Percentiles rank a stretch among this genome's conserved stretches.
Evolutionary conservation across 2,329 filamentous ascomycete genomes (phyloP).

Genomic region (Atkinsonella hypoxylon): DNA sequence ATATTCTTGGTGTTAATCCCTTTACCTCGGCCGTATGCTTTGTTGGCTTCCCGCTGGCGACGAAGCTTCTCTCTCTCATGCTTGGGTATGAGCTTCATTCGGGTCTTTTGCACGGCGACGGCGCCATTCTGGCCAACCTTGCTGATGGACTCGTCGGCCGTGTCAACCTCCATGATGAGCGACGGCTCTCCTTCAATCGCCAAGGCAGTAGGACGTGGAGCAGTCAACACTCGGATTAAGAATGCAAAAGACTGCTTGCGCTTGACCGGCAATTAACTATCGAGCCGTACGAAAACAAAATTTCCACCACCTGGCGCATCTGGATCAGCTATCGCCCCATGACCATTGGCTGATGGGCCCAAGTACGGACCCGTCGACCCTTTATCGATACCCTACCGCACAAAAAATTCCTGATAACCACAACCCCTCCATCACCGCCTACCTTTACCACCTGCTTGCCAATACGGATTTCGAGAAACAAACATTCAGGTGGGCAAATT

Average conservation of each 20-base stretch:
- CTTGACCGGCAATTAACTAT: too few species aligned
- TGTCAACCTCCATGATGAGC: conserved; percentile 26
- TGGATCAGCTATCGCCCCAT: conserved; percentile 14
- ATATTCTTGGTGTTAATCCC: conserved; percentile 60
- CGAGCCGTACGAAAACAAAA: conserved; percentile 16
- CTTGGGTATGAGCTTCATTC: conserved; percentile 40
- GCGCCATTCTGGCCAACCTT: conserved; percentile 40
- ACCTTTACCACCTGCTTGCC: conserved; percentile 3
- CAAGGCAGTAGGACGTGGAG: neutral
- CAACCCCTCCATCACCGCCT: conserved; percentile 24
- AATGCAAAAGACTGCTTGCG: neutral
- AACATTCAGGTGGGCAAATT: neutral
- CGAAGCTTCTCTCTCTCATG: conserved; percentile 38
- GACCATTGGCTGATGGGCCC: conserved; percentile 13
- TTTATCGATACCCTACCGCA: conserved; percentile 25
- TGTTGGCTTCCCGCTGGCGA: conserved; percentile 51
- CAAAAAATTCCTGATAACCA: conserved; percentile 27
- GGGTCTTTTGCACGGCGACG: conserved; percentile 33
- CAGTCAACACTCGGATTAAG: neutral
- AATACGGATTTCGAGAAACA: neutral
- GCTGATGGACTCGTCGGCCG: conserved; percentile 21
- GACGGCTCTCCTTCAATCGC: conserved; percentile 7
- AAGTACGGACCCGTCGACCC: neutral
- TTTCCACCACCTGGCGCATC: conserved; percentile 18
- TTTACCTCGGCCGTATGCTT: conserved; percentile 74